A percentile compares a stretch with the other conserved stretches of the same genome.
These are phyloP conservation scores for Dioscorea cayenensis DNA, from an alignment of 116 monocot genomes.

Conservation along the genomic window DNA sequence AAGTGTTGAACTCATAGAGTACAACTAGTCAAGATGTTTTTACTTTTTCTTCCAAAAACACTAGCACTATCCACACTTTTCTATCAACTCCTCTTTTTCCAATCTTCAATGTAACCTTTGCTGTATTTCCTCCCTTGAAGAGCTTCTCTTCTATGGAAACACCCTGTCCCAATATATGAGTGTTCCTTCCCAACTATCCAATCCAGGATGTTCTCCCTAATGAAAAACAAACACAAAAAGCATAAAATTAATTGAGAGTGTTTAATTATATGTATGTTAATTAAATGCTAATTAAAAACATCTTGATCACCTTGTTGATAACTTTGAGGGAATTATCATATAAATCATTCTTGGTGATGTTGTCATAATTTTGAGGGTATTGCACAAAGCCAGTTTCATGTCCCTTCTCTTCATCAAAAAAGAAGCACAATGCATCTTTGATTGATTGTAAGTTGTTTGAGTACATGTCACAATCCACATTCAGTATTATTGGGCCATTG, in stretches of 20 bases:
- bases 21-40: slow-evolving; percentile 33
- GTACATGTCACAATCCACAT: slow-evolving; percentile 67
- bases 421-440: slow-evolving; percentile 59
- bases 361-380: slow-evolving; percentile 41
- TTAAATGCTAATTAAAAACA: not conserved
- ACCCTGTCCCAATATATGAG: slow-evolving; percentile 51
- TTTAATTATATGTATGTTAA: not conserved
- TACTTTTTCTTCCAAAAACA: slow-evolving; percentile 34
- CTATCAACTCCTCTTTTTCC: slow-evolving; percentile 16
- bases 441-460: slow-evolving; percentile 47
- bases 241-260: not conserved
- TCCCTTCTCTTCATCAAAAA: slow-evolving; percentile 51
- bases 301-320: slow-evolving; percentile 12
- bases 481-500: slow-evolving; percentile 55
- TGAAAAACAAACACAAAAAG: not conserved
- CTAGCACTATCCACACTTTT: slow-evolving; percentile 3
- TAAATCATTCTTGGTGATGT: slow-evolving; percentile 42
- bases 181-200: slow-evolving; percentile 41
- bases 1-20: slow-evolving; percentile 41
- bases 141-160: slow-evolving; percentile 56
- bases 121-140: slow-evolving; percentile 36
- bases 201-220: slow-evolving; percentile 39
- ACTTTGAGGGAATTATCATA: slow-evolving; percentile 28
- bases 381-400: slow-evolving; percentile 45
- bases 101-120: slow-evolving; percentile 15